Conservation (phyloP, 2,329 filamentous ascomycete genomes). For the Bisporella sp. region DNA sequence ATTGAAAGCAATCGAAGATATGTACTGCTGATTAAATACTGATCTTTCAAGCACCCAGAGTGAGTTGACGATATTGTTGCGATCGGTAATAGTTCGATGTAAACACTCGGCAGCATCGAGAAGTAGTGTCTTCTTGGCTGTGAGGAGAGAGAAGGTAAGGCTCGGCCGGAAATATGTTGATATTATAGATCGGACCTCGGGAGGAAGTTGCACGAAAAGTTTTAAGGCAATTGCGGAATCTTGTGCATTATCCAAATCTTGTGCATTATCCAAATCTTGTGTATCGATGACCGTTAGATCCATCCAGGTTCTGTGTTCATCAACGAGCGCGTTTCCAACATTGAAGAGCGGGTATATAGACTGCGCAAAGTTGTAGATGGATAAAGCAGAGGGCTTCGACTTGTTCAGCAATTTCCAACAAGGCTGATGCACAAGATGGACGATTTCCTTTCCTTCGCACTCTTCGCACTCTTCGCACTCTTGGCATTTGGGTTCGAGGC, state of each 20-base stretch:
- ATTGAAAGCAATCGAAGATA: not conserved
- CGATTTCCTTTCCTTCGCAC: not conserved
- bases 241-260: not conserved
- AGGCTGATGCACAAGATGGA: not conserved
- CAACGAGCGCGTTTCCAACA: not conserved
- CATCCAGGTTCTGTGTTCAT: not conserved
- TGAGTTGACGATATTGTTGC: not conserved
- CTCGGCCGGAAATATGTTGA: not conserved
- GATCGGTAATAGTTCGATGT: not conserved
- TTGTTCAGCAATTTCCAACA: conserved; percentile 1
- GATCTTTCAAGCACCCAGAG: not conserved
- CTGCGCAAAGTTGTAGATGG: conserved; percentile 1
- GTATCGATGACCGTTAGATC: not conserved
- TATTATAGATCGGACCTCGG: not conserved
- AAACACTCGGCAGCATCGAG: not conserved
- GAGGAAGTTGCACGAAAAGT: not conserved
- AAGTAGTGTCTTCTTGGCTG: not conserved
- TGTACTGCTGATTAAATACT: not conserved
- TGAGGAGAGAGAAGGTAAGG: not conserved
- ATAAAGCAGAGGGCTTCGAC: not conserved
- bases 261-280: not conserved
- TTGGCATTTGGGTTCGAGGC: not conserved
- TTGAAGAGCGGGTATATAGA: conserved; percentile 2
- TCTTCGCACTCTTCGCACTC: not conserved
- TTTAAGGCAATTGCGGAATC: not conserved